Evolutionary conservation across 1,139 yeast genomes (phyloP).

Genomic region (Suhomyces panamericanus): DNA sequence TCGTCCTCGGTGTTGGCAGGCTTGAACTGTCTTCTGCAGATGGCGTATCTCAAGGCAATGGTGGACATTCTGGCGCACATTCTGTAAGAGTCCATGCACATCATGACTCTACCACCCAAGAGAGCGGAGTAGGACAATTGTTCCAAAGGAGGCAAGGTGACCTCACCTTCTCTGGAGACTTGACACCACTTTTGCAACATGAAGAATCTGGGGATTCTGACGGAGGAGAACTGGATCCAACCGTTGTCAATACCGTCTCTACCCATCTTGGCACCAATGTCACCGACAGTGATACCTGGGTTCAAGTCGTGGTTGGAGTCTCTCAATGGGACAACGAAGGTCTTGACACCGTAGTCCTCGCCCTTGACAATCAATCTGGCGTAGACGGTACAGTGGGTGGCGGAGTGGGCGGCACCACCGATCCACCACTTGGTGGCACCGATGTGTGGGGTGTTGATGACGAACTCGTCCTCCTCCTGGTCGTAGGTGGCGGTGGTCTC

Average conservation of each 20-base stretch:
- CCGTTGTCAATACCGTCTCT: constrained; percentile 53
- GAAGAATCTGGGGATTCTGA: constrained; percentile 46
- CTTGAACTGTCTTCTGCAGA: constrained; percentile 49
- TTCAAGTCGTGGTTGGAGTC: constrained; percentile 44
- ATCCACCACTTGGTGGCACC: constrained; percentile 57
- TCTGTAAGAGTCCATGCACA: constrained; percentile 48
- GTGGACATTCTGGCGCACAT: constrained; percentile 44
- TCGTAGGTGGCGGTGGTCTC: constrained; percentile 51
- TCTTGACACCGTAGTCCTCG: constrained; percentile 50
- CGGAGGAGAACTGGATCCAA: constrained; percentile 50
- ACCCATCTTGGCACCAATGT: constrained; percentile 53
- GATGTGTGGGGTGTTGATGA: constrained; percentile 49
- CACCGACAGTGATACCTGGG: constrained; percentile 49
- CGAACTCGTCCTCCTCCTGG: constrained; percentile 40
- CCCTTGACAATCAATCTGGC: constrained; percentile 47
- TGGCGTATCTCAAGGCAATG: constrained; percentile 47
- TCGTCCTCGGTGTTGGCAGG: constrained; percentile 24
- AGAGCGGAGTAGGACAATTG: constrained; percentile 50
- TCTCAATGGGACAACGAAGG: constrained; percentile 50
- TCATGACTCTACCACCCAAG: constrained; percentile 47
- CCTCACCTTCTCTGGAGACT: constrained; percentile 43
- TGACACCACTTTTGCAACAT: constrained; percentile 52
- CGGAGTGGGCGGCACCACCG: constrained; percentile 54
- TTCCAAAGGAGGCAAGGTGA: constrained; percentile 45
- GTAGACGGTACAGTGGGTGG: constrained; percentile 45